These are phyloP conservation scores for Echinochloa phyllopogon DNA, from an alignment of 176 grass and related monocot species.

Conservation along the genomic window DNA sequence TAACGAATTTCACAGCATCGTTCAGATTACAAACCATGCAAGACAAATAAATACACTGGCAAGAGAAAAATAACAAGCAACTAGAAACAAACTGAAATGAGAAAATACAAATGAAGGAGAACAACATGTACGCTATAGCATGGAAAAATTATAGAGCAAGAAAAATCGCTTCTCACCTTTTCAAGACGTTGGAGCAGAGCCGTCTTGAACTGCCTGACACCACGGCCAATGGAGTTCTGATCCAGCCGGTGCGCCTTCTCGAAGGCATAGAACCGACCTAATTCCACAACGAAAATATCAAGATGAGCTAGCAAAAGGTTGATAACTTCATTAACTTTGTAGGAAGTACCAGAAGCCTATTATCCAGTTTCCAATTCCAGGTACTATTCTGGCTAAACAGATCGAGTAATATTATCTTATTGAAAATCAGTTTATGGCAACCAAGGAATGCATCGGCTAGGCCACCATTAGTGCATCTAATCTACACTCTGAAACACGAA, in stretches of 20 bases:
- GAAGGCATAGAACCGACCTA: conserved; percentile 93
- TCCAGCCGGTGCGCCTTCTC: conserved; percentile 93
- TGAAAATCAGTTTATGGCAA: background rate
- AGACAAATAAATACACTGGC: background rate
- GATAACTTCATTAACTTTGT: background rate
- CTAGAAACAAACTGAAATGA: conserved; percentile 29
- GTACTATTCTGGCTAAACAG: background rate
- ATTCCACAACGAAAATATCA: conserved; percentile 26
- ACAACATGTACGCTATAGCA: conserved; percentile 30
- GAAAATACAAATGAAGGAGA: conserved; percentile 36
- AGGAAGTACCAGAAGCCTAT: background rate
- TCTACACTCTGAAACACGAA: conserved; percentile 6
- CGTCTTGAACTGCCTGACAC: conserved; percentile 96
- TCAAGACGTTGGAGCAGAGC: conserved; percentile 81
- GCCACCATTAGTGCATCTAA: background rate
- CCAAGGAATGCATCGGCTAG: background rate
- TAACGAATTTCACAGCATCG: background rate
- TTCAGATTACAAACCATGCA: conserved; percentile 17
- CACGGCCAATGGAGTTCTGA: conserved; percentile 83
- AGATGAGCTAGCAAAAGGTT: background rate
- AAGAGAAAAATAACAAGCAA: conserved; percentile 38
- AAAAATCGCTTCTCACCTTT: conserved; percentile 55
- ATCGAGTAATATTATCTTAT: background rate
- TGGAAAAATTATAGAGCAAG: conserved; percentile 31
- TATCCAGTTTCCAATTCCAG: conserved; percentile 20